Conservation (phyloP, 768 basidiomycete species). For the Xerocomus potaroensis region DNA sequence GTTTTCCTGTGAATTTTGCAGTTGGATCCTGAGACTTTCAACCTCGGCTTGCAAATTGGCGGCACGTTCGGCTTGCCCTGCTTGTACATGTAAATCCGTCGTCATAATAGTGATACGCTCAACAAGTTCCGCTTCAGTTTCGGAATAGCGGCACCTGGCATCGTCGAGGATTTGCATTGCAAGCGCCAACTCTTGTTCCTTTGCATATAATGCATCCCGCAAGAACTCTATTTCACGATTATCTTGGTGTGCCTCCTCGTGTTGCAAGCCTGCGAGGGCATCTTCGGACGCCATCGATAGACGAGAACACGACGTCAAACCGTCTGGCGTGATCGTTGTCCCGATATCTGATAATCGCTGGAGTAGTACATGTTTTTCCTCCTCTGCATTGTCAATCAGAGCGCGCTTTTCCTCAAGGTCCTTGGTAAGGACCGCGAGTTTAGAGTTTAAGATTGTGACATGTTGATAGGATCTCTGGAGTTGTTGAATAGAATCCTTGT, state of each 20-base stretch:
- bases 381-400: slow-evolving; percentile 3
- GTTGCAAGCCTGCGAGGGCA: not conserved
- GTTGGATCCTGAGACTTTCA: slow-evolving; percentile 19
- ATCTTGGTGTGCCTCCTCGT: too few relatives aligned
- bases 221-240: slow-evolving; percentile 36
- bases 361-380: slow-evolving; percentile 11
- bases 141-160: slow-evolving; percentile 32
- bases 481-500: slow-evolving; percentile 12
- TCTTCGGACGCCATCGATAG: too few relatives aligned
- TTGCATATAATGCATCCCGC: slow-evolving; percentile 35
- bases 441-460: slow-evolving; percentile 15
- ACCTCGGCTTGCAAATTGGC: slow-evolving; percentile 23
- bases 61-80: slow-evolving; percentile 15
- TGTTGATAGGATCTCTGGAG: slow-evolving; percentile 9
- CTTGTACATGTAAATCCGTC: slow-evolving; percentile 10
- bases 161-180: slow-evolving; percentile 33
- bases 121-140: slow-evolving; percentile 28
- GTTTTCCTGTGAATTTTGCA: slow-evolving; percentile 20
- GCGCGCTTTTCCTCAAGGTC: slow-evolving; percentile 12
- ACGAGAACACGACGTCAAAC: not conserved
- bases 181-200: slow-evolving; percentile 32
- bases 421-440: slow-evolving; percentile 9
- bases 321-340: not conserved
- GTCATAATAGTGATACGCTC: slow-evolving; percentile 26
- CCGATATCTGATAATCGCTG: slow-evolving; percentile 8